Base-by-base conservation (phyloP, 1,284 basidiomycete genomes). In the Inonotus hispidus region DNA sequence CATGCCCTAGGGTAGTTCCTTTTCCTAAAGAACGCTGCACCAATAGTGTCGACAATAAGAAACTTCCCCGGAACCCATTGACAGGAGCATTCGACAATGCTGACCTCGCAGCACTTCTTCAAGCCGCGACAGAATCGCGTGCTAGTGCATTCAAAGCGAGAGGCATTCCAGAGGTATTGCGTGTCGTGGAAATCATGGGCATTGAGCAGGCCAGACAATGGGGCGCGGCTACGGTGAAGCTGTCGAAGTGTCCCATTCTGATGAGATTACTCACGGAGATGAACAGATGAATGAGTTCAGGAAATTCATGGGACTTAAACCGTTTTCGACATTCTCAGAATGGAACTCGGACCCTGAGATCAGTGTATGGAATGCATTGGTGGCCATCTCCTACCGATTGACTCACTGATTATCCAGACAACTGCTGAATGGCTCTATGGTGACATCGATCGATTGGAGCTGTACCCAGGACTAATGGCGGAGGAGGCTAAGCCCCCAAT, bases 121-220 rank as follows among this genome's bases (percentile, higher is more conserved):
- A 85, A 55, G 73, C 84, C 64, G 83, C 89, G 3, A 92, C 87
- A 0, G 82, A 83, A 56, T 76, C 76, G 60, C 74, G 79, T 0
- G 89, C 93, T 1, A 82, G 82, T 32, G 84, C 90, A 3, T 94
- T 87, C 75, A 79, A 81, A 62, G 92, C 92, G n/a, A 79, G 87
- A 13, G 85, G 88, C 23, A 85, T 82, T 54, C 92, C 92, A 0
- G 80, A 80, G 53, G 82, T 79, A 37, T 75, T 93, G 67, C 81
- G 83, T 38, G 75, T 89, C 43, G 80, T 93, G 56, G 91, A 93
- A 70, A 77, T 91, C 14, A 75, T 93, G 70, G 82, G 83, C 3
- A 90, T 92, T 49, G 77, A 83, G 66, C 87, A 90, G 70, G 81
- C 83, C 23, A 76, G 90, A 62, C 73, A 70, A 27, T 93, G 91